phyloP scores from a whole-genome alignment of 495 filamentous ascomycete genomes.

The Thermothielavioides terrestris region DNA sequence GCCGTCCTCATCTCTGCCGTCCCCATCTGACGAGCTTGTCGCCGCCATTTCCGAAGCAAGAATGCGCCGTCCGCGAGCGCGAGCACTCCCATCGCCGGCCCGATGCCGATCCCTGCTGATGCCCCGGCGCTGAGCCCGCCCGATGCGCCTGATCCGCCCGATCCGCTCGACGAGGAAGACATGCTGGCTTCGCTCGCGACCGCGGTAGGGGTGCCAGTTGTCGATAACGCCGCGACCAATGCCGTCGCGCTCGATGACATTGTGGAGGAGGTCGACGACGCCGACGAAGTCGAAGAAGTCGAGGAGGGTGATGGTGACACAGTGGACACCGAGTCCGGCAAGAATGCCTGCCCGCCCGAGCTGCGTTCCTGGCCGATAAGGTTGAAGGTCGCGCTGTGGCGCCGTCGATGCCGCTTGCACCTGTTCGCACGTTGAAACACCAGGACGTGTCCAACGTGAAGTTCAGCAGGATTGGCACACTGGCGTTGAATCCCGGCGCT shows the following conservation, averaged over 20 bases:
- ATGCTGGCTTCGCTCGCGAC: neutral
- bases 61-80: neutral
- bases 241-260: neutral
- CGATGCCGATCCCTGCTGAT: slow-evolving; percentile 6
- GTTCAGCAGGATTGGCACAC: slow-evolving; percentile 2
- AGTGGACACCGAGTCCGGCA: neutral
- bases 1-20: neutral
- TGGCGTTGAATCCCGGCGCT: neutral
- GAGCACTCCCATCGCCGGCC: neutral
- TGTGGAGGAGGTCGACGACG: neutral
- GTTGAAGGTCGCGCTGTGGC: neutral
- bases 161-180: neutral
- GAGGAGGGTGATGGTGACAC: neutral
- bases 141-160: neutral
- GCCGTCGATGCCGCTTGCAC: neutral
- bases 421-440: slow-evolving; percentile 5
- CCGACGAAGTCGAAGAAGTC: neutral
- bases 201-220: neutral
- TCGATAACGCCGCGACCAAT: too few relatives aligned
- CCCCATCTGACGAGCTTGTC: neutral
- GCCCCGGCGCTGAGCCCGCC: slow-evolving; percentile 3
- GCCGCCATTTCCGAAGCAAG: neutral
- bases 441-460: slow-evolving; percentile 2
- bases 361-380: slow-evolving; percentile 2
- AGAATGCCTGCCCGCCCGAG: neutral